Conservation (phyloP, 768 basidiomycete species). For the Scleroderma citrinum region DNA sequence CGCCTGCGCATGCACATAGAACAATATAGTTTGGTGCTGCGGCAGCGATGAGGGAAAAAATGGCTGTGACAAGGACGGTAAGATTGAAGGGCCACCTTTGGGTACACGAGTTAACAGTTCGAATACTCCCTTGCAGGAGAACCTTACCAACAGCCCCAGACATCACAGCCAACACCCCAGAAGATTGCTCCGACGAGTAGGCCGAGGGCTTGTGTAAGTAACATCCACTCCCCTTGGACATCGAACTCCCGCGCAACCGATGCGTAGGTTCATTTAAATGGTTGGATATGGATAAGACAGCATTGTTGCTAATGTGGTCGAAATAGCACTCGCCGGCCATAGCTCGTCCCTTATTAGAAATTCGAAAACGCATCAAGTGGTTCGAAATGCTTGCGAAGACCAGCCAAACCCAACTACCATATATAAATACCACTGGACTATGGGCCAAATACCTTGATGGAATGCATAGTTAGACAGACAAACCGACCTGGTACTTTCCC, state of each 20-base stretch:
- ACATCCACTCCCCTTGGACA: slow-evolving; percentile 54
- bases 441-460: too few species aligned
- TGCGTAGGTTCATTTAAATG: slow-evolving; percentile 45
- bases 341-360: too few species aligned
- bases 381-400: too few species aligned
- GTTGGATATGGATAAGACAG: too few species aligned
- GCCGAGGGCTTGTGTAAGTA: slow-evolving; percentile 67
- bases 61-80: slow-evolving; percentile 61
- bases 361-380: too few species aligned
- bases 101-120: slow-evolving; percentile 4
- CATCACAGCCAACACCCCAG: slow-evolving; percentile 63
- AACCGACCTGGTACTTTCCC: too few species aligned
- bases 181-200: slow-evolving; percentile 62
- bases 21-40: slow-evolving; percentile 49
- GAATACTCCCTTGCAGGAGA: neutral
- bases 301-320: too few species aligned
- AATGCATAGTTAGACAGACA: too few species aligned
- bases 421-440: too few species aligned
- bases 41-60: slow-evolving; percentile 61
- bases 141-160: slow-evolving; percentile 61
- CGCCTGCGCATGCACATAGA: slow-evolving; percentile 45
- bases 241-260: slow-evolving; percentile 63
- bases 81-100: slow-evolving; percentile 58
- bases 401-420: too few species aligned
- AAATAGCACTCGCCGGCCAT: too few species aligned